Conservation (phyloP, 306 rosid species). For the Luffa acutangula region DNA sequence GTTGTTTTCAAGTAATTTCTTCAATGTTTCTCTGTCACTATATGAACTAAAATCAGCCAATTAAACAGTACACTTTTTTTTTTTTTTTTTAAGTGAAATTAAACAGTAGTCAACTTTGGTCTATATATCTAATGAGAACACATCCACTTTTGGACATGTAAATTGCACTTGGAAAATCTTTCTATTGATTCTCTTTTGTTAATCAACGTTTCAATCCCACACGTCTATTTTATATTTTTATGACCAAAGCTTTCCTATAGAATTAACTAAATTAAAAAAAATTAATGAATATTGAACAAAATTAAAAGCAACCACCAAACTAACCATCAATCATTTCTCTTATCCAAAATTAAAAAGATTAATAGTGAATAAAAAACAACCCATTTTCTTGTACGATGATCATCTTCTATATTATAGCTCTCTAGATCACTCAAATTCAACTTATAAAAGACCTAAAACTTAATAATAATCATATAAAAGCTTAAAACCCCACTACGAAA, state of each 20-base stretch:
- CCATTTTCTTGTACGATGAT: too few species aligned
- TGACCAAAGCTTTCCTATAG: too few species aligned
- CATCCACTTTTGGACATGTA: not conserved
- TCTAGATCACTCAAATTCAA: too few species aligned
- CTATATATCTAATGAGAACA: not conserved
- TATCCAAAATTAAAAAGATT: too few species aligned
- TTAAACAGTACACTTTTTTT: not conserved
- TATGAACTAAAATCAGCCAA: not conserved
- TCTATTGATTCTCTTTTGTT: not conserved
- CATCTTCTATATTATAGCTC: too few species aligned
- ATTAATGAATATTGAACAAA: too few species aligned
- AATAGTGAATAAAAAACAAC: too few species aligned
- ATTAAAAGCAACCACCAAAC: too few species aligned
- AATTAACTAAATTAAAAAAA: too few species aligned
- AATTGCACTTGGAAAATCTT: not conserved
- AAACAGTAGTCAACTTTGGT: not conserved
- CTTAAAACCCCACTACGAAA: not conserved
- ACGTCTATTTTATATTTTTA: too few species aligned
- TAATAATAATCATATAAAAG: not conserved
- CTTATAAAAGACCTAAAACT: too few species aligned
- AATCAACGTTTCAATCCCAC: not conserved
- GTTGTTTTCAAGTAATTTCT: conserved; percentile 11
- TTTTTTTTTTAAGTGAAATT: not conserved
- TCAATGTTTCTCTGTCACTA: not conserved
- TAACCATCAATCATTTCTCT: too few species aligned